Conservation (phyloP, 352 stramenopile species). For the Phytophthora pistaciae region DNA sequence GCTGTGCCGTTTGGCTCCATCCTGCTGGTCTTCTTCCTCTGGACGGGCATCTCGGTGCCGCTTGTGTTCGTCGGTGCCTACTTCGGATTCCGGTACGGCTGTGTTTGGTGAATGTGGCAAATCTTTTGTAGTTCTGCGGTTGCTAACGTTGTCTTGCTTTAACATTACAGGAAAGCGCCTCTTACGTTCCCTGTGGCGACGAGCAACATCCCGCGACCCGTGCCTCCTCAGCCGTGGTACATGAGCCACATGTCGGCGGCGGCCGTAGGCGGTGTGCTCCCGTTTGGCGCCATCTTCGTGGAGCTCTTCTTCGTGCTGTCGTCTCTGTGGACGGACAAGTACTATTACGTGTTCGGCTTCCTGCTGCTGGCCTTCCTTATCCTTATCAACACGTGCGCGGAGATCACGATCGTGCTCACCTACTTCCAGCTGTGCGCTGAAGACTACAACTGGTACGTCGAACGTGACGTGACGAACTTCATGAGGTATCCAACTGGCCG, state of each 20-base stretch:
- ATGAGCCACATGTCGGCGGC: constrained; percentile 95
- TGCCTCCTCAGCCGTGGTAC: constrained; percentile 99
- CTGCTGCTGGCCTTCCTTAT: constrained; percentile 99
- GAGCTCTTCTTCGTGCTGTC: constrained; percentile 99
- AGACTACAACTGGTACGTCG: constrained; percentile 99
- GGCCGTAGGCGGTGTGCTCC: constrained; percentile 97
- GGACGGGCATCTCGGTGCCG: constrained; percentile 98
- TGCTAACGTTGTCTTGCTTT: constrained; percentile 9
- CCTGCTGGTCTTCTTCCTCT: constrained; percentile 98
- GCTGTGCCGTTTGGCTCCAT: constrained; percentile 98
- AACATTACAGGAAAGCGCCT: constrained; percentile 63
- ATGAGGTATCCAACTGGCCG: background rate
- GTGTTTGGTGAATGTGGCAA: background rate
- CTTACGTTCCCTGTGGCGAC: constrained; percentile 98
- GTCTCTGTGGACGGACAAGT: constrained; percentile 98
- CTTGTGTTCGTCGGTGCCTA: constrained; percentile 99
- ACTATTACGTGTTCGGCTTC: constrained; percentile 99
- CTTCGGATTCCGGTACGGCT: constrained; percentile 96
- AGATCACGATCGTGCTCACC: constrained; percentile 99
- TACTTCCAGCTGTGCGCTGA: constrained; percentile 99
- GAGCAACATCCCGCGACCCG: constrained; percentile 98
- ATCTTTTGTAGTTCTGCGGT: background rate
- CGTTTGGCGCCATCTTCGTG: constrained; percentile 99
- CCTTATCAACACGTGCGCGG: constrained; percentile 97
- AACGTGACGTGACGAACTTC: background rate